Percentiles rank a stretch among this genome's conserved stretches.
Evolutionary conservation across 1,284 basidiomycete genomes (phyloP).

Genomic region (Fistulina hepatica): DNA sequence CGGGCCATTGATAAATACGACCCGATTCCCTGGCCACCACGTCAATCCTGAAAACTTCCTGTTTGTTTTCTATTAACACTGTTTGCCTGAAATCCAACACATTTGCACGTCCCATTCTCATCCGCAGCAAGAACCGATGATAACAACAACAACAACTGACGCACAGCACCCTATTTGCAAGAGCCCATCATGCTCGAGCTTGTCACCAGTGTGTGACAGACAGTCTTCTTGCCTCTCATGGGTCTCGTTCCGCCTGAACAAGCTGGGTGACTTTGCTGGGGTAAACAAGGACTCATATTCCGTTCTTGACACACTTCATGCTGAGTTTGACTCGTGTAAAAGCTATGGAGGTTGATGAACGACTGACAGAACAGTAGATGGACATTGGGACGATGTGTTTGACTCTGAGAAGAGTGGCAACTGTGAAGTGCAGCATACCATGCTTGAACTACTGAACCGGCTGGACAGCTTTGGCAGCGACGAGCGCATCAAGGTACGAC

Average conservation of each 20-base stretch:
- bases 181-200: too few relatives aligned
- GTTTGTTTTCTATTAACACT: too few relatives aligned
- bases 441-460: conserved; percentile 98
- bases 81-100: too few relatives aligned
- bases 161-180: too few relatives aligned
- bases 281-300: conserved; percentile 99
- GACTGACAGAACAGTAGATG: conserved; percentile 96
- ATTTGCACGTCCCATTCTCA: too few relatives aligned
- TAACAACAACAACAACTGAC: too few relatives aligned
- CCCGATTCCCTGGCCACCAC: too few relatives aligned
- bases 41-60: too few relatives aligned
- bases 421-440: conserved; percentile 98
- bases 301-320: conserved; percentile 90
- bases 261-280: conserved; percentile 90
- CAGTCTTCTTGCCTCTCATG: conserved; percentile 96
- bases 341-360: conserved; percentile 99
- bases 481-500: conserved; percentile 83
- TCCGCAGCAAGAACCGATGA: too few relatives aligned
- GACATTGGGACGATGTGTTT: conserved; percentile 94
- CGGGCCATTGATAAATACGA: too few relatives aligned
- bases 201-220: too few relatives aligned
- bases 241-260: conserved; percentile 90
- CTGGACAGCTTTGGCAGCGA: conserved; percentile 96
- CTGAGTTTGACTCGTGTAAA: conserved; percentile 99
- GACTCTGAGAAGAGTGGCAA: conserved; percentile 99